A percentile compares a stretch with the other conserved stretches of the same genome.
phyloP scores from a whole-genome alignment of 345 rosid genomes.

The Mercurialis annua region DNA sequence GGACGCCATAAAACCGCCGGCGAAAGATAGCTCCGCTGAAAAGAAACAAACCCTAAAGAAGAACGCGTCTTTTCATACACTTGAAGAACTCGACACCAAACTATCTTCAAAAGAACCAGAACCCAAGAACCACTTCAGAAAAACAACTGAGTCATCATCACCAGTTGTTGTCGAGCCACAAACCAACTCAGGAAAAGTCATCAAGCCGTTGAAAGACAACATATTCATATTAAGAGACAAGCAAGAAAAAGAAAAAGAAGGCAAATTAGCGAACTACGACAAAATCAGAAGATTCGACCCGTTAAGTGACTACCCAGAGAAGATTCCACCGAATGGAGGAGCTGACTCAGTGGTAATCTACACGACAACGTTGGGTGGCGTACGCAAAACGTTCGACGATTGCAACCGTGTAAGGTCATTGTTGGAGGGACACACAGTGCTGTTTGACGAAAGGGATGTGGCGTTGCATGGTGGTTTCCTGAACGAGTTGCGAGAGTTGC shows the following conservation, averaged over 20 bases:
- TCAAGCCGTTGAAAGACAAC: constrained; percentile 62
- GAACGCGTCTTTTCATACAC: constrained; percentile 71
- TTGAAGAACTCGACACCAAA: constrained; percentile 73
- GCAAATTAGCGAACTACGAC: constrained; percentile 42
- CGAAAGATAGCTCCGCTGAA: not conserved
- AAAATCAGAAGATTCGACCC: constrained; percentile 52
- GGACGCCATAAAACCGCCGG: not conserved
- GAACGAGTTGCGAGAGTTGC: constrained; percentile 56
- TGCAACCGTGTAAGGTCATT: constrained; percentile 48
- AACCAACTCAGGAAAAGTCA: constrained; percentile 18
- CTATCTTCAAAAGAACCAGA: constrained; percentile 23
- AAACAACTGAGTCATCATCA: constrained; percentile 2
- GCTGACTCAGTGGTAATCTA: constrained; percentile 59
- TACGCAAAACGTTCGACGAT: constrained; percentile 71
- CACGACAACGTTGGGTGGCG: constrained; percentile 89
- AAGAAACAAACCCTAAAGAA: constrained; percentile 34
- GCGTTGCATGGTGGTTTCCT: constrained; percentile 67
- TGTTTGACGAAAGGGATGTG: constrained; percentile 85
- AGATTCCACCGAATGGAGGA: constrained; percentile 68
- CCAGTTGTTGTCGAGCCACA: not conserved
- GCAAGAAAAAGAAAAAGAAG: constrained; percentile 62
- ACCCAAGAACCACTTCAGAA: constrained; percentile 35
- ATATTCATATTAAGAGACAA: constrained; percentile 59
- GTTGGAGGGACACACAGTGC: constrained; percentile 59
- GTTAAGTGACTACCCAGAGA: constrained; percentile 64